Evolutionary conservation across 441 rosid genomes (phyloP).

Genomic region (Aleurites moluccanus): DNA sequence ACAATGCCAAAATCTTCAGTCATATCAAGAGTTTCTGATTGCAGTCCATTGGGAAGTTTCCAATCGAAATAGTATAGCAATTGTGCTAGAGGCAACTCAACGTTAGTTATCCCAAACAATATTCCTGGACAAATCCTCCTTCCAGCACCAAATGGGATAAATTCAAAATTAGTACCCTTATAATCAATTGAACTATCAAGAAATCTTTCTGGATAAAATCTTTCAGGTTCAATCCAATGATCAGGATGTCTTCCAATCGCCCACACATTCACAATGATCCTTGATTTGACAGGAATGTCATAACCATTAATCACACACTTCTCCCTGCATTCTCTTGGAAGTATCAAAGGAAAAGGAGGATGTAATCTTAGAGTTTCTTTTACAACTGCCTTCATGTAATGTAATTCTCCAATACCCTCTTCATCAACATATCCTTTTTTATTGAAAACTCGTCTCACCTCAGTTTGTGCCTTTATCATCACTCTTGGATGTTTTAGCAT

Average conservation of each 20-base stretch:
- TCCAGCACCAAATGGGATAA: not conserved
- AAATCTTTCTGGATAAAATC: conserved; percentile 5
- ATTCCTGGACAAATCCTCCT: conserved; percentile 11
- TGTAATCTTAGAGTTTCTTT: conserved; percentile 15
- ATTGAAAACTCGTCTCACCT: not conserved
- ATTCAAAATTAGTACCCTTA: not conserved
- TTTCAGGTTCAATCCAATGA: conserved; percentile 10
- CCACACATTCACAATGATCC: not conserved
- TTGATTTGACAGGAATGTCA: conserved; percentile 11
- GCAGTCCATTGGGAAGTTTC: not conserved
- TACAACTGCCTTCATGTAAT: not conserved
- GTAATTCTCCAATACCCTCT: not conserved
- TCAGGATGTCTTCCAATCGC: not conserved
- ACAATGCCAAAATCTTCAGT: not conserved
- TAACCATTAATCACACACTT: conserved; percentile 3
- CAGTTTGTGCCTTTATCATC: not conserved
- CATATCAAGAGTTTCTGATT: conserved; percentile 6
- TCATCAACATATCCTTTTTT: not conserved
- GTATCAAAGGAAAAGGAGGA: not conserved
- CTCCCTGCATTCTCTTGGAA: conserved; percentile 11
- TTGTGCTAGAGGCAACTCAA: conserved; percentile 7
- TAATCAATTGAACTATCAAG: not conserved
- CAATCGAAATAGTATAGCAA: conserved; percentile 7
- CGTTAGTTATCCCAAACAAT: not conserved
- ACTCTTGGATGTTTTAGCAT: not conserved